Percentiles rank a stretch among this genome's conserved stretches.
These are phyloP conservation scores for Phyllosticta citribraziliensis DNA, from an alignment of 2,329 filamentous ascomycete genomes.

Conservation along the genomic window DNA sequence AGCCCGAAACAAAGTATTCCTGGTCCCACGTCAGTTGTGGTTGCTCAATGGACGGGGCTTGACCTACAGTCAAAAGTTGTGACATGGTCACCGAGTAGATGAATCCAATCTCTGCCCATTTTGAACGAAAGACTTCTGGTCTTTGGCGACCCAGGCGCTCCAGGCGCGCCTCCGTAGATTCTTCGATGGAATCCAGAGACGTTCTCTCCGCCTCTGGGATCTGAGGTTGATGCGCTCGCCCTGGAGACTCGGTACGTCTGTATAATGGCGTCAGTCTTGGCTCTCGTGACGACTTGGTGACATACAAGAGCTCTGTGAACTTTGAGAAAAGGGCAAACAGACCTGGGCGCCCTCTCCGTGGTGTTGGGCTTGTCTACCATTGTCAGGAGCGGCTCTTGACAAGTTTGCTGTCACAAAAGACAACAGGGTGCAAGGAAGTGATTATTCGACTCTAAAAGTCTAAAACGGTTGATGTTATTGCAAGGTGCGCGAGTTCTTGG, in stretches of 20 bases:
- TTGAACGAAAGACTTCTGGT: conserved; percentile 41
- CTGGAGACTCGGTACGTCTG: not conserved
- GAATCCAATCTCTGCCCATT: conserved; percentile 46
- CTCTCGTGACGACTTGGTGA: not conserved
- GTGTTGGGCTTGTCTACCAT: not conserved
- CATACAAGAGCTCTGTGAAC: not conserved
- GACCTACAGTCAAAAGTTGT: conserved; percentile 16
- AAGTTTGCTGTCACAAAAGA: not conserved
- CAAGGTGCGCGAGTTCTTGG: not conserved
- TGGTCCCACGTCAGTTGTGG: not conserved
- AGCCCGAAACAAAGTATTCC: conserved; percentile 71
- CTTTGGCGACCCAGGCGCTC: conserved; percentile 50
- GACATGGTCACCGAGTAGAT: conserved; percentile 38
- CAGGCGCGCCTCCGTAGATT: conserved; percentile 21
- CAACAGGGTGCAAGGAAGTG: not conserved
- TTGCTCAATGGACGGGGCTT: not conserved
- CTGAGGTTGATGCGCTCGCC: not conserved
- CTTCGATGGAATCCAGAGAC: not conserved
- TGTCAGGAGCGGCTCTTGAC: not conserved
- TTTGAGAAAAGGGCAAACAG: not conserved
- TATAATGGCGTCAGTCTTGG: not conserved
- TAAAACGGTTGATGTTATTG: not conserved
- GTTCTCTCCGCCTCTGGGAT: not conserved
- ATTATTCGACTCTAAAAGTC: not conserved
- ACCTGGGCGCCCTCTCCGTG: not conserved